Percentiles rank a stretch among this genome's conserved stretches.
Evolutionary conservation across 306 rosid species (phyloP).

Genomic region (Gynostemma pentaphyllum): DNA sequence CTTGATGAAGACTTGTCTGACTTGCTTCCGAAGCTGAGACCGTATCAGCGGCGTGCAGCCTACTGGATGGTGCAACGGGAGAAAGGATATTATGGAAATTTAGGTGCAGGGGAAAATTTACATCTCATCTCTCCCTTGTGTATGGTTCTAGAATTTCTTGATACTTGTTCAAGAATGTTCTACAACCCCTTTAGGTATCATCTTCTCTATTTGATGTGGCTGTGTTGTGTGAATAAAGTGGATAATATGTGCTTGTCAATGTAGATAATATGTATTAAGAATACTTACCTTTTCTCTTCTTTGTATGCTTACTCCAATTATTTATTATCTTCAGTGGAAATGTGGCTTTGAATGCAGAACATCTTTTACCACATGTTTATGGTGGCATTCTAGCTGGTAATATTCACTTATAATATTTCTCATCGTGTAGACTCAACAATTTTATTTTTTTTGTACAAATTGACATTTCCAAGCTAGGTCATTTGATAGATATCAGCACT

Average conservation of each 20-base stretch:
- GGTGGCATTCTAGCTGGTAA: slow-evolving; percentile 99
- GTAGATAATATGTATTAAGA: slow-evolving; percentile 9
- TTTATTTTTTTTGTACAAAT: background rate
- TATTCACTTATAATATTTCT: slow-evolving; percentile 7
- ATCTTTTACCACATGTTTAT: slow-evolving; percentile 37
- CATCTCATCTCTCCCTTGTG: slow-evolving; percentile 61
- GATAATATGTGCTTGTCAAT: slow-evolving; percentile 5
- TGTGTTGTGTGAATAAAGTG: background rate
- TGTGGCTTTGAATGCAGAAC: slow-evolving; percentile 54
- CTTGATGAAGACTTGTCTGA: slow-evolving; percentile 60
- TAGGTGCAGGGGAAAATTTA: slow-evolving; percentile 29
- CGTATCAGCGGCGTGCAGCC: slow-evolving; percentile 91
- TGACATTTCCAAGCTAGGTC: background rate
- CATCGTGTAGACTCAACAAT: background rate
- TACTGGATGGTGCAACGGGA: slow-evolving; percentile 90
- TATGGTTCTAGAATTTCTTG: slow-evolving; percentile 64
- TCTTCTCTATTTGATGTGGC: slow-evolving; percentile 13
- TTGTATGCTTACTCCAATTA: slow-evolving; percentile 23
- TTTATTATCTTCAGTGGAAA: slow-evolving; percentile 59
- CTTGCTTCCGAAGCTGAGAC: slow-evolving; percentile 81
- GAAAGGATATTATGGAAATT: slow-evolving; percentile 36
- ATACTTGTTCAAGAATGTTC: slow-evolving; percentile 49
- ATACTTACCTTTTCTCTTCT: slow-evolving; percentile 5
- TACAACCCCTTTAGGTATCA: slow-evolving; percentile 86
- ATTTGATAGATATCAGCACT: background rate